Conservation (phyloP, 2,329 filamentous ascomycete genomes). For the Ceratocystis albifundus region DNA sequence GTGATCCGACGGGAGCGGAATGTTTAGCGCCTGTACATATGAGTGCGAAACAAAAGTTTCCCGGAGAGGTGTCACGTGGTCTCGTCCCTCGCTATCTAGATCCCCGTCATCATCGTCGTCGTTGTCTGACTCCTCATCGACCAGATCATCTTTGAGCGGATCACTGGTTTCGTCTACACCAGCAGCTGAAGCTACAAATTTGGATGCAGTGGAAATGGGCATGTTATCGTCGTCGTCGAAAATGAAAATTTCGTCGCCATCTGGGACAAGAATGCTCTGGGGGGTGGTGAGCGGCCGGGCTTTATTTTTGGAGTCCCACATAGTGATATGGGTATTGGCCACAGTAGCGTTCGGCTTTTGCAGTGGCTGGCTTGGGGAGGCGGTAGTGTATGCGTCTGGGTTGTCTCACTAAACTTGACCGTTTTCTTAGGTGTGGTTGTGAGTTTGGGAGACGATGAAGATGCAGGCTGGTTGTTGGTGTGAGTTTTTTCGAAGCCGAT, state of each 20-base stretch:
- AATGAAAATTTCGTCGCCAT: slow-evolving; percentile 36
- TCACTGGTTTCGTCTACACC: slow-evolving; percentile 16
- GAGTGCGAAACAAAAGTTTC: slow-evolving; percentile 24
- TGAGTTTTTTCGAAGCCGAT: too few relatives aligned
- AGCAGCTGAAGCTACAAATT: slow-evolving; percentile 26
- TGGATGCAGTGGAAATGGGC: slow-evolving; percentile 27
- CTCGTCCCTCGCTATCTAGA: slow-evolving; percentile 7
- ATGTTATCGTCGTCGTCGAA: slow-evolving; percentile 34
- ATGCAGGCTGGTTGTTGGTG: background rate
- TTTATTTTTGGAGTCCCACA: slow-evolving; percentile 12
- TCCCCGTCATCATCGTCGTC: slow-evolving; percentile 1
- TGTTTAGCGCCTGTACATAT: slow-evolving; percentile 16
- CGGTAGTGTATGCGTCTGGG: slow-evolving; percentile 14
- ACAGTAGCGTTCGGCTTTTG: background rate
- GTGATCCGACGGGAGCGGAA: slow-evolving; percentile 21
- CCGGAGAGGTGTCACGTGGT: slow-evolving; percentile 25
- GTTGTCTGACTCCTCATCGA: slow-evolving; percentile 27
- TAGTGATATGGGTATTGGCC: background rate
- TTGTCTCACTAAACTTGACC: slow-evolving; percentile 19
- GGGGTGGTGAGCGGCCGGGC: slow-evolving; percentile 23
- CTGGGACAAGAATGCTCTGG: slow-evolving; percentile 11
- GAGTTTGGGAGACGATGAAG: background rate
- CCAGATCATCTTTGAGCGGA: slow-evolving; percentile 30
- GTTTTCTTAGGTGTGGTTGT: slow-evolving; percentile 18
- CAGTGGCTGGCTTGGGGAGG: background rate